Evolutionary conservation across 768 basidiomycete genomes (phyloP).

Genomic region (Hygrophorus russula): DNA sequence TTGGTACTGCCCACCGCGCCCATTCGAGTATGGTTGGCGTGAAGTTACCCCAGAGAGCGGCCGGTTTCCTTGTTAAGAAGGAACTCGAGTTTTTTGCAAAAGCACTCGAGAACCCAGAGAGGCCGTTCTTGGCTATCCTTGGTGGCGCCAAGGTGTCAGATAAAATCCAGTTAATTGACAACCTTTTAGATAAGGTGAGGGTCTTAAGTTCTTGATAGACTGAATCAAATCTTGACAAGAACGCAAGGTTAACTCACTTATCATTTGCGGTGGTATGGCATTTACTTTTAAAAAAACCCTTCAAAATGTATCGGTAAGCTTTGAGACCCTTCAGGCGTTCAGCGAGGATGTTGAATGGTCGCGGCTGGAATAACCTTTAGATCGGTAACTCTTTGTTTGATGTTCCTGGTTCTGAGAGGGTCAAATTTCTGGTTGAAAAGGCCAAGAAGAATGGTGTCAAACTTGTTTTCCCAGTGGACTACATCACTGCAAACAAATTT

Average conservation of each 20-base stretch:
- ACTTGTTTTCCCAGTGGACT: slow-evolving; percentile 93
- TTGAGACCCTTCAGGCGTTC: neutral
- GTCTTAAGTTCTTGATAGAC: neutral
- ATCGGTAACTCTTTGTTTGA: slow-evolving; percentile 96
- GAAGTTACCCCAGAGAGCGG: slow-evolving; percentile 82
- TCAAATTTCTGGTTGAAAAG: slow-evolving; percentile 74
- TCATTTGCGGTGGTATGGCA: slow-evolving; percentile 97
- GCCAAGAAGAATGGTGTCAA: slow-evolving; percentile 88
- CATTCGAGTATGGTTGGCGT: slow-evolving; percentile 99
- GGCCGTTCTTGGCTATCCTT: slow-evolving; percentile 95
- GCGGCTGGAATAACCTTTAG: slow-evolving; percentile 24
- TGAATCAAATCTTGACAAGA: neutral
- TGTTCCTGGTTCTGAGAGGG: slow-evolving; percentile 78
- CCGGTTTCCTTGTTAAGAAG: slow-evolving; percentile 97
- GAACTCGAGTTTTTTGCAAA: slow-evolving; percentile 99
- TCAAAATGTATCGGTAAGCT: slow-evolving; percentile 57
- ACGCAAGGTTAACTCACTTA: slow-evolving; percentile 79
- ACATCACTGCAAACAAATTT: slow-evolving; percentile 90
- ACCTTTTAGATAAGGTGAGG: slow-evolving; percentile 91
- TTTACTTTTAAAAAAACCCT: slow-evolving; percentile 98
- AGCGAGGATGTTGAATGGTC: slow-evolving; percentile 4
- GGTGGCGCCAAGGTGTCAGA: slow-evolving; percentile 99
- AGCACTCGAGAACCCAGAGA: slow-evolving; percentile 86
- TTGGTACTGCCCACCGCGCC: slow-evolving; percentile 96
- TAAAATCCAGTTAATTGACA: slow-evolving; percentile 98